Percentiles rank a stretch among this genome's conserved stretches.
Evolutionary conservation across 805 yeast species (phyloP).

Genomic region (Starmera pachycereana): DNA sequence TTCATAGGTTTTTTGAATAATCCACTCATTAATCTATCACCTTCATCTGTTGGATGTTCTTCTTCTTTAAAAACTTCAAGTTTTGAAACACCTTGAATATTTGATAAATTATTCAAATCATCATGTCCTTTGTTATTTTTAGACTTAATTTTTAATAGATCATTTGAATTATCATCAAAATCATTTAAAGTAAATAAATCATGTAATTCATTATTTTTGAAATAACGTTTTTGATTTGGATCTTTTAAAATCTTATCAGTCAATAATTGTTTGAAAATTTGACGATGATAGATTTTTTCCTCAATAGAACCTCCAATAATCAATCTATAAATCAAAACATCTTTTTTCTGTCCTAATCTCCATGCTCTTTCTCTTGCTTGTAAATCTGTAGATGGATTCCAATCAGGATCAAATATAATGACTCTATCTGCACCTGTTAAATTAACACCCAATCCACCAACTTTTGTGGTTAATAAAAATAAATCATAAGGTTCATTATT

Average conservation of each 20-base stretch:
- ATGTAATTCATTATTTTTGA: slow-evolving; percentile 84
- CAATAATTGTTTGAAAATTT: slow-evolving; percentile 88
- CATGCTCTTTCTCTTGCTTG: slow-evolving; percentile 97
- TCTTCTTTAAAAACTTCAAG: slow-evolving; percentile 48
- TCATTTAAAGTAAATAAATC: slow-evolving; percentile 84
- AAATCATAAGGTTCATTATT: slow-evolving; percentile 53
- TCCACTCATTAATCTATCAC: slow-evolving; percentile 62
- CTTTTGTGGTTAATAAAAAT: slow-evolving; percentile 84
- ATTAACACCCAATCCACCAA: slow-evolving; percentile 93
- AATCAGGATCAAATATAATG: slow-evolving; percentile 91
- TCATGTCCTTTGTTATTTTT: slow-evolving; percentile 35
- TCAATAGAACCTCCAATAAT: slow-evolving; percentile 95
- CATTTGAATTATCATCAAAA: slow-evolving; percentile 42
- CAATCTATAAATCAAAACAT: slow-evolving; percentile 80
- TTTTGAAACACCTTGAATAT: slow-evolving; percentile 62
- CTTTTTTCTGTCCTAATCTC: slow-evolving; percentile 91
- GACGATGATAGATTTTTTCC: slow-evolving; percentile 93
- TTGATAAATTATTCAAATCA: slow-evolving; percentile 56
- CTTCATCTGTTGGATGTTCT: slow-evolving; percentile 34
- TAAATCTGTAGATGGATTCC: slow-evolving; percentile 97
- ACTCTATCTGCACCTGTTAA: slow-evolving; percentile 93
- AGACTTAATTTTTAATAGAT: slow-evolving; percentile 52
- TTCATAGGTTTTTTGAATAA: slow-evolving; percentile 60
- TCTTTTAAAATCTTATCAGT: slow-evolving; percentile 91
- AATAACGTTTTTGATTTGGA: slow-evolving; percentile 88